Conservation (phyloP, 192 early-diverging fungal genomes). For the Linnemannia exigua region DNA sequence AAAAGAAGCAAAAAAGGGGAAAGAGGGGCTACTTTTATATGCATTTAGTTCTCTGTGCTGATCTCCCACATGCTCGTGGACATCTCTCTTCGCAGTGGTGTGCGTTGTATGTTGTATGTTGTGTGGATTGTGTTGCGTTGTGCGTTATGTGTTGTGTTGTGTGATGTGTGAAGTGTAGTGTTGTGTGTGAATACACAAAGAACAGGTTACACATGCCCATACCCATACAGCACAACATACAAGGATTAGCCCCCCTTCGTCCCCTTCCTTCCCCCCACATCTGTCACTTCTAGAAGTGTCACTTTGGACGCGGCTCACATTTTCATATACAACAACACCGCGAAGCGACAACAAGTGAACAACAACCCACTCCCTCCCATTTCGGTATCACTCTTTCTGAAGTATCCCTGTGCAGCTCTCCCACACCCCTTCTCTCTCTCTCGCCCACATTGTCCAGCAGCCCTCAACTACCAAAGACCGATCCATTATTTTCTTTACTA, state of each 20-base stretch:
- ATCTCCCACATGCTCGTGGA: background rate
- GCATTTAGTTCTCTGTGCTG: background rate
- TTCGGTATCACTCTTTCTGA: too few species aligned
- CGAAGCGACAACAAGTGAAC: slow-evolving; percentile 14
- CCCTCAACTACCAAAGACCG: background rate
- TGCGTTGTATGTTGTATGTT: too few species aligned
- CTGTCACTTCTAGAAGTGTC: slow-evolving; percentile 41
- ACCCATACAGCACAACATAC: background rate
- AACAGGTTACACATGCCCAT: background rate
- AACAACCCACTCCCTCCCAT: background rate
- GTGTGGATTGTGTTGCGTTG: too few species aligned
- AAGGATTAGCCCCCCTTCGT: too few species aligned
- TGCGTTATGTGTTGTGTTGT: background rate
- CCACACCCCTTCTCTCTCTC: background rate
- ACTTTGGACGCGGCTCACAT: slow-evolving; percentile 43
- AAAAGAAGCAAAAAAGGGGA: background rate
- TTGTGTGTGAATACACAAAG: background rate
- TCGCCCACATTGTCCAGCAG: background rate
- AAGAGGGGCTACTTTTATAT: background rate
- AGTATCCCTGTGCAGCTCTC: background rate
- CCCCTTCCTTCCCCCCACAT: background rate
- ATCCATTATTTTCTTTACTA: background rate
- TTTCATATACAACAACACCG: background rate
- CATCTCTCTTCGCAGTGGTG: background rate
- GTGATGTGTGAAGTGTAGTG: background rate